These are phyloP conservation scores for Rostrohypoxylon terebratum DNA, from an alignment of 495 filamentous ascomycete genomes.

Conservation along the genomic window DNA sequence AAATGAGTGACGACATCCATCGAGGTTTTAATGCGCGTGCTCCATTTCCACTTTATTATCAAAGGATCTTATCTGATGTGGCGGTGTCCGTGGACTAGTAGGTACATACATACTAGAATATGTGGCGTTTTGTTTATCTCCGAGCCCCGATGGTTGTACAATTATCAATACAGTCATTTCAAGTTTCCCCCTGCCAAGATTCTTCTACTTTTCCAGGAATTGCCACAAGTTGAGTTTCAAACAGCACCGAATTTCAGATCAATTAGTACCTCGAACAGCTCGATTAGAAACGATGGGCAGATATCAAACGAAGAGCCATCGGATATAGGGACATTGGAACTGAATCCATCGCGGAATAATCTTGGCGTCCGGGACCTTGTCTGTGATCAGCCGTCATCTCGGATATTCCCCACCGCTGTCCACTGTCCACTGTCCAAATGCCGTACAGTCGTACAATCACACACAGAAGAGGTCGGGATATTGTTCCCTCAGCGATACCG, in stretches of 20 bases:
- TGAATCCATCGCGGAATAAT: background rate
- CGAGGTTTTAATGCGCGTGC: constrained; percentile 7
- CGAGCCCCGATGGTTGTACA: background rate
- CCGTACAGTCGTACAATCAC: too few species aligned
- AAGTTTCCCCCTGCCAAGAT: background rate
- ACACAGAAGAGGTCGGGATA: constrained; percentile 1
- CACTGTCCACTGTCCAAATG: background rate
- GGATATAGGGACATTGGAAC: background rate
- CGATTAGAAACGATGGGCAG: background rate
- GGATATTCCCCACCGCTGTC: background rate
- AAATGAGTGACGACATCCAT: constrained; percentile 19
- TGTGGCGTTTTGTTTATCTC: constrained; percentile 2
- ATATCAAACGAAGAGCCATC: background rate
- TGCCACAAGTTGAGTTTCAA: too few species aligned
- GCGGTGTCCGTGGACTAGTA: background rate
- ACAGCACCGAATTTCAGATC: too few species aligned
- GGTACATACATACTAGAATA: too few species aligned
- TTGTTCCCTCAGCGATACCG: background rate
- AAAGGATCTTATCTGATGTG: constrained; percentile 14
- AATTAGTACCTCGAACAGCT: background rate
- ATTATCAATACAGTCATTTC: too few species aligned
- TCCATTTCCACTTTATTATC: background rate
- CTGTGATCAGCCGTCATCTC: background rate
- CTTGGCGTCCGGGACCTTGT: background rate
- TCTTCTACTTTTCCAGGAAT: too few species aligned